Evolutionary conservation across 192 early-diverging fungal species (phyloP).

Genomic region (Podila verticillata): DNA sequence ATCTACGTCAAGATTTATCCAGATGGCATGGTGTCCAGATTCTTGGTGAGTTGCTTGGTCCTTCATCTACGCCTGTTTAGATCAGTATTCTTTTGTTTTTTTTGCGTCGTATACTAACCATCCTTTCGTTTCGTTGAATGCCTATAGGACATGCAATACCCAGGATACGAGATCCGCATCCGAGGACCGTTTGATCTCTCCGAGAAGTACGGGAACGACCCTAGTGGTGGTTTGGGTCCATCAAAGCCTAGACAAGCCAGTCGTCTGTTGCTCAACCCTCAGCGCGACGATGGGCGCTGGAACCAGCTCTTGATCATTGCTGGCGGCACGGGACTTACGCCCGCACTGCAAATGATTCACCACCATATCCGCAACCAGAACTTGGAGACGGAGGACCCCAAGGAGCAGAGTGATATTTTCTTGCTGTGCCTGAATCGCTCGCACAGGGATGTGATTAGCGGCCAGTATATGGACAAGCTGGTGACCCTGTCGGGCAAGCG

Average conservation of each 20-base stretch:
- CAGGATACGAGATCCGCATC: conserved; percentile 17
- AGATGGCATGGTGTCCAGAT: conserved; percentile 14
- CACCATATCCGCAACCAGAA: conserved; percentile 1
- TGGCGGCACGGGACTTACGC: conserved; percentile 26
- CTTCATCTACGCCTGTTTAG: background rate
- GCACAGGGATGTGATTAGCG: background rate
- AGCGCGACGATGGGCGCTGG: conserved; percentile 13
- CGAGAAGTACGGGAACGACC: background rate
- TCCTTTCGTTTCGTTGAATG: background rate
- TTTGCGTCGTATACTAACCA: too few relatives aligned
- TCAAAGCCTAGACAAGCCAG: background rate
- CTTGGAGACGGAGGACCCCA: background rate
- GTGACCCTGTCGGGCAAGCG: background rate
- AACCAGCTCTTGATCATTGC: conserved; percentile 18
- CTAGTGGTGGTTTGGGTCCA: background rate
- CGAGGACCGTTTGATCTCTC: conserved; percentile 18
- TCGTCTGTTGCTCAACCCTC: conserved; percentile 5
- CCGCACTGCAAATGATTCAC: conserved; percentile 22
- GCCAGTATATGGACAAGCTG: background rate
- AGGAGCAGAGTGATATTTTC: background rate
- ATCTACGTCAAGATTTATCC: conserved; percentile 24
- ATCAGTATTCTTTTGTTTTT: too few relatives aligned
- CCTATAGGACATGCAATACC: conserved; percentile 12
- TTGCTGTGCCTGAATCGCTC: background rate
- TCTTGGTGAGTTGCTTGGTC: conserved; percentile 20